Percentiles rank a stretch among this genome's conserved stretches.
These are phyloP conservation scores for Aureobasidium pullulans DNA, from an alignment of 2,329 filamentous ascomycete genomes.

Conservation along the genomic window DNA sequence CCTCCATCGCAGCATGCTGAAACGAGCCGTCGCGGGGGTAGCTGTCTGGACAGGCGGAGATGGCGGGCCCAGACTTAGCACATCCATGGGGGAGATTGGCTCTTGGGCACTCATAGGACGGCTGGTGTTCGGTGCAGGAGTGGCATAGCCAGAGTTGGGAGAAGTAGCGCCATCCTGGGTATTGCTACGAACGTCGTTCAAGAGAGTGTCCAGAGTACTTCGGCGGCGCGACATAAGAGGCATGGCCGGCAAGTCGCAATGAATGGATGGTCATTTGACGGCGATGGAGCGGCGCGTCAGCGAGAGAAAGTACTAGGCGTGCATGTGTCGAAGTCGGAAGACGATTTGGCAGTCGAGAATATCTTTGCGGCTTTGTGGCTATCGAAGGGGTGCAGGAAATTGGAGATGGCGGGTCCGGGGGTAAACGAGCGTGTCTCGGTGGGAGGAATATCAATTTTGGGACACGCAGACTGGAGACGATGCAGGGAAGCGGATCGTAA, in stretches of 20 bases:
- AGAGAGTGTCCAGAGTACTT: constrained; percentile 36
- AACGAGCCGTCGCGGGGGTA: constrained; percentile 37
- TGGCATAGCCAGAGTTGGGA: constrained; percentile 2
- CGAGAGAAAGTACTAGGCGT: neutral
- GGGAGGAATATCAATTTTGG: neutral
- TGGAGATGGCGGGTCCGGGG: constrained; percentile 4
- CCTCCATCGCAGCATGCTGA: constrained; percentile 71
- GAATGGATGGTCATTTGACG: constrained; percentile 4
- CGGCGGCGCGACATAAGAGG: constrained; percentile 32
- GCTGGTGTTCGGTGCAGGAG: neutral
- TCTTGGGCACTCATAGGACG: constrained; percentile 10
- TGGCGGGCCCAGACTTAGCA: constrained; percentile 4
- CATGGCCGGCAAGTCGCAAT: constrained; percentile 22
- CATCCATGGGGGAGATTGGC: neutral
- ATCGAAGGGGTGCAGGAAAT: constrained; percentile 2
- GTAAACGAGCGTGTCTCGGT: constrained; percentile 11
- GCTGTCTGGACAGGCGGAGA: constrained; percentile 16
- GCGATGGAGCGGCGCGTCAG: neutral
- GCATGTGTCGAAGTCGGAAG: constrained; percentile 2
- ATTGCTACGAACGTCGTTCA: constrained; percentile 12
- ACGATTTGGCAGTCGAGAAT: neutral
- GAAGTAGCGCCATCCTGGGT: constrained; percentile 9
- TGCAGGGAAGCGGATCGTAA: neutral
- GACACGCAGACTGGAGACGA: neutral
- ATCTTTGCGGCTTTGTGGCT: neutral